phyloP scores from a whole-genome alignment of 768 basidiomycete genomes.

The Arthromyces matolae region DNA sequence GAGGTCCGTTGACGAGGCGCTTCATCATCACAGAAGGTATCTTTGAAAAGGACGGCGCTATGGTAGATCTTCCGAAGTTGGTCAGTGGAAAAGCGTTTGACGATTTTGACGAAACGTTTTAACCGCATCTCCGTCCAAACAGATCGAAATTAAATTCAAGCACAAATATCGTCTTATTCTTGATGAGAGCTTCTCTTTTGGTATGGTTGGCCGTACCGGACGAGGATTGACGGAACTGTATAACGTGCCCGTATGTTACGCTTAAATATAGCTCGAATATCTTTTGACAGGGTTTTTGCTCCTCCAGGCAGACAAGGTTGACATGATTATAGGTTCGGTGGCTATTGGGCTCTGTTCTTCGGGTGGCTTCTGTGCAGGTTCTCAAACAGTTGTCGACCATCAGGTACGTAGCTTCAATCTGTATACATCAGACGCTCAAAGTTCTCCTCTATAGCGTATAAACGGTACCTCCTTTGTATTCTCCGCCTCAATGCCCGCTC shows the following conservation, averaged over 20 bases:
- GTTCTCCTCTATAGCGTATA: slow-evolving; percentile 60
- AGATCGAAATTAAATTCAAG: slow-evolving; percentile 94
- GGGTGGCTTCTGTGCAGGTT: slow-evolving; percentile 96
- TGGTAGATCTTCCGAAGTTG: slow-evolving; percentile 88
- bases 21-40: slow-evolving; percentile 98
- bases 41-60: slow-evolving; percentile 90
- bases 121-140: background rate
- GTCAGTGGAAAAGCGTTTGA: slow-evolving; percentile 43
- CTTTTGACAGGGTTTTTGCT: too few relatives aligned
- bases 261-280: too few relatives aligned
- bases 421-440: background rate
- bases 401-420: slow-evolving; percentile 46
- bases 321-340: slow-evolving; percentile 92
- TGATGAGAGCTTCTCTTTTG: slow-evolving; percentile 93
- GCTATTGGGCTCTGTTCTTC: slow-evolving; percentile 78
- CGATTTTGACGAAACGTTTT: background rate
- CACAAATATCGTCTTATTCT: slow-evolving; percentile 95
- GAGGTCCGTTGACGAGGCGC: slow-evolving; percentile 75
- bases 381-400: slow-evolving; percentile 76
- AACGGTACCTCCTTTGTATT: slow-evolving; percentile 95
- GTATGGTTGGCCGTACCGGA: slow-evolving; percentile 87
- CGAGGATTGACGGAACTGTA: slow-evolving; percentile 94
- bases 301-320: slow-evolving; percentile 78
- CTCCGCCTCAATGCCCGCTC: slow-evolving; percentile 90
- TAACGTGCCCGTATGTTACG: slow-evolving; percentile 82